A percentile compares a stretch with the other conserved stretches of the same genome.
Evolutionary conservation across 2,329 filamentous ascomycete genomes (phyloP).

Genomic region (Aspergillus neotritici): DNA sequence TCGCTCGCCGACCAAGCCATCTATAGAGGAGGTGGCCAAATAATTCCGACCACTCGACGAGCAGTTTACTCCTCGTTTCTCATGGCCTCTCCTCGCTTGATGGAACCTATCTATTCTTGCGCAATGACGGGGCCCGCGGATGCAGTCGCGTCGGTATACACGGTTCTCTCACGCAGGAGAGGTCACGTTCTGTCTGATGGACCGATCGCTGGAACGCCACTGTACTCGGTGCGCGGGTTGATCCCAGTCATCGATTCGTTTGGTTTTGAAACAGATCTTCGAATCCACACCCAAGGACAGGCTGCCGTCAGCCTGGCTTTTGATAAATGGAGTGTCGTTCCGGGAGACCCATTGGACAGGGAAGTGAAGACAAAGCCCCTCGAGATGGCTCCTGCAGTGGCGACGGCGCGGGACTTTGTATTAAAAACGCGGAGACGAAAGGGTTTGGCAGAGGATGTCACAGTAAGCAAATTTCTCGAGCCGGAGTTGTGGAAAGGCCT

Average conservation of each 20-base stretch:
- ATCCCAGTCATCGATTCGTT: conserved; percentile 97
- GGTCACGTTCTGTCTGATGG: conserved; percentile 94
- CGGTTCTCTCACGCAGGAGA: conserved; percentile 76
- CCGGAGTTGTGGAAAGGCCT: conserved; percentile 84
- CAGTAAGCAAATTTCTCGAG: conserved; percentile 92
- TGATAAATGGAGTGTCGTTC: conserved; percentile 92
- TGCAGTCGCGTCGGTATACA: conserved; percentile 83
- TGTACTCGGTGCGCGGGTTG: conserved; percentile 85
- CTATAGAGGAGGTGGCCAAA: conserved; percentile 90
- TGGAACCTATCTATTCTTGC: conserved; percentile 93
- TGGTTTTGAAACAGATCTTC: conserved; percentile 93
- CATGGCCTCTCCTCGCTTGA: conserved; percentile 90
- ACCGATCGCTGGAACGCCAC: conserved; percentile 85
- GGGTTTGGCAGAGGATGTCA: conserved; percentile 90
- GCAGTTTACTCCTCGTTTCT: conserved; percentile 95
- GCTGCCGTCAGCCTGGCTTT: conserved; percentile 89
- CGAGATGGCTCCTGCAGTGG: conserved; percentile 81
- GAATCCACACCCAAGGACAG: conserved; percentile 91
- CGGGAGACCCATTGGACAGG: conserved; percentile 88
- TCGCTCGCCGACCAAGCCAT: conserved; percentile 83
- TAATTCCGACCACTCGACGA: conserved; percentile 88
- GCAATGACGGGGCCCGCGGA: conserved; percentile 90
- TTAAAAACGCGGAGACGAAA: conserved; percentile 92
- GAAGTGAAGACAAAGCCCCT: conserved; percentile 75
- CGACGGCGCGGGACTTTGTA: conserved; percentile 90